Evolutionary conservation across 345 rosid genomes (phyloP).

Genomic region (Syzygium oleosum): DNA sequence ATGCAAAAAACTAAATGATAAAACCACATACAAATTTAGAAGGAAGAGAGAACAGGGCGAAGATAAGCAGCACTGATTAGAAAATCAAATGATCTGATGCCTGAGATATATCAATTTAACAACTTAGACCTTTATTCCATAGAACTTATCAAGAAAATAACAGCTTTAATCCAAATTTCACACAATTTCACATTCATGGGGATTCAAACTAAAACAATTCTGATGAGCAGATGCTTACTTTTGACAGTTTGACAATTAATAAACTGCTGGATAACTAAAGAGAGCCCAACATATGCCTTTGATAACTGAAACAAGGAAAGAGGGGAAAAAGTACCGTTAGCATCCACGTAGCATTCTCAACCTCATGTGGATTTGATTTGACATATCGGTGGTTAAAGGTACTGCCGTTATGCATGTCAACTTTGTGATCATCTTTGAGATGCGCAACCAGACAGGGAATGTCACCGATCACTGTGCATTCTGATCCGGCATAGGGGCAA

Average conservation of each 20-base stretch:
- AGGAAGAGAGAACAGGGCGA: not conserved
- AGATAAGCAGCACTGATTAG: not conserved
- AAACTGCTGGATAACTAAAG: not conserved
- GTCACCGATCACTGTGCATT: conserved; percentile 69
- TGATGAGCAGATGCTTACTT: not conserved
- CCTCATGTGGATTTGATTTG: conserved; percentile 76
- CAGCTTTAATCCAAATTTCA: not conserved
- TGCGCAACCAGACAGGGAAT: conserved; percentile 67
- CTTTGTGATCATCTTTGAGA: conserved; percentile 75
- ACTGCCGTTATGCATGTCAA: conserved; percentile 82
- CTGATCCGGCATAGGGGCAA: conserved; percentile 82
- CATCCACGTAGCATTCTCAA: conserved; percentile 87
- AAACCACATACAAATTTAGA: not conserved
- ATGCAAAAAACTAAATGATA: not conserved
- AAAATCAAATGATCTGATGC: not conserved
- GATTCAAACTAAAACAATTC: not conserved
- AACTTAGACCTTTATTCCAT: not conserved
- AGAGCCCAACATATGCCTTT: not conserved
- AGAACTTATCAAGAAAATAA: not conserved
- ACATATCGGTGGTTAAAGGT: conserved; percentile 83
- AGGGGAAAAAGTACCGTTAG: conserved; percentile 36
- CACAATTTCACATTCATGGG: not conserved
- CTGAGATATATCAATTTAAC: not conserved
- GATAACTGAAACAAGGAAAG: not conserved
- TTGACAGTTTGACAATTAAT: not conserved